Conservation (phyloP, 768 basidiomycete species). For the Suillus bovinus region DNA sequence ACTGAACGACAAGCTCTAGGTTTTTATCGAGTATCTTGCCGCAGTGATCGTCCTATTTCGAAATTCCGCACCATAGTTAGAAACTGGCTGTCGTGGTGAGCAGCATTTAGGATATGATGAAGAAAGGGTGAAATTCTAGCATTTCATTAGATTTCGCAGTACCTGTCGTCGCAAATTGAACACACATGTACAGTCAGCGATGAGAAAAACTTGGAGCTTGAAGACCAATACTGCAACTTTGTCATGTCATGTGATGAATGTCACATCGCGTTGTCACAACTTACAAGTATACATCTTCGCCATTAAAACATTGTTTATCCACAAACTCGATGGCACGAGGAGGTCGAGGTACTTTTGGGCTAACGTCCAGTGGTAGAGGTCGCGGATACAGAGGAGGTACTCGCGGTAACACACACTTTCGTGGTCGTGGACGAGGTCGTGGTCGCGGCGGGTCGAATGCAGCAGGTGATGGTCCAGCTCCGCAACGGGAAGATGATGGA, state of each 20-base stretch:
- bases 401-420: conserved; percentile 34
- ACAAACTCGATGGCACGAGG: conserved; percentile 44
- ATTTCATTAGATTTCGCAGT: no score
- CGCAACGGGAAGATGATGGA: conserved; percentile 85
- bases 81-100: no score
- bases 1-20: neutral
- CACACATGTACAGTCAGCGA: no score
- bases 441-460: conserved; percentile 36
- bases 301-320: neutral
- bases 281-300: neutral
- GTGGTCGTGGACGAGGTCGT: conserved; percentile 50
- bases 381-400: conserved; percentile 41
- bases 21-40: neutral
- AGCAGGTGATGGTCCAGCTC: conserved; percentile 48
- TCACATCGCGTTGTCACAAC: conserved; percentile 9
- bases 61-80: no score
- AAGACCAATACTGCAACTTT: neutral
- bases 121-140: no score
- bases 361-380: conserved; percentile 46
- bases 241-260: conserved; percentile 4
- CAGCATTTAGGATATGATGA: no score
- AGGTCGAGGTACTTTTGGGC: conserved; percentile 52
- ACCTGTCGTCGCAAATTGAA: no score
- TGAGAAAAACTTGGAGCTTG: no score
- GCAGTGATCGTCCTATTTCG: neutral